Base-by-base conservation (phyloP, 2,329 filamentous ascomycete genomes). In the Plectosphaerella sp. region DNA sequence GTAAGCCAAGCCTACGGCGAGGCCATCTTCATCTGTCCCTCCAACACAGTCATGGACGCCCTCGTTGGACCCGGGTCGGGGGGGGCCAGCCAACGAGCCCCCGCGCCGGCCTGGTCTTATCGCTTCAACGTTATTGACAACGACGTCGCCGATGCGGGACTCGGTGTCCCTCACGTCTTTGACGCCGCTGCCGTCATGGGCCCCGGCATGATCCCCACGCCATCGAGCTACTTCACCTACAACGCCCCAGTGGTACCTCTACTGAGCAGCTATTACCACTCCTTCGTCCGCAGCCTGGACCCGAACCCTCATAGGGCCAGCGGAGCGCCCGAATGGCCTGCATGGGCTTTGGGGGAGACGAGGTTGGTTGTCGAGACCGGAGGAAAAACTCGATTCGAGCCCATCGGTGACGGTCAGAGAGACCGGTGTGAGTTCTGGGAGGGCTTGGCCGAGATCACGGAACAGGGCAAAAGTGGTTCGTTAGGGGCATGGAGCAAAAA, bases 161-260 rank as follows among this genome's bases (percentile, higher is more conserved):
- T 73, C 3, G 78, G 78, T 18, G 74, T 78, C 4, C 73, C 72
- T 25, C 78, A 81, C 61, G 65, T 75, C 14, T 73, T 72, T 53
- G 75, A 80, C 43, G 63, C 65, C 14, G 68, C 71, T 22, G 78
- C 78, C 52, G 65, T 81, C 36, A 78, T 79, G 57, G 78, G 77
- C 3, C 72, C 75, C 5, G 64, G 68, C 52, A 64, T 69, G 47
- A 60, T 59, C 33, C 52, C 50, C 39, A 64, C 60, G 22, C 63
- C 60, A 11, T 53, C 49, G 42, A 75, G 74, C 56, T 78, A 77
- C 58, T 64, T 60, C 41, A 68, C 70, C 14, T 73, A 72, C 58
- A 78, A 79, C 58, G 68, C 69, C 4, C 62, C 62, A 3, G 65
- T 79, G 3, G 70, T 80, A 3, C 69, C 71, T 6, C 54, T 78